Conservation (phyloP, 176 grass and related monocot species). For the Sorghum bicolor region Sorghum_bicolor_NCBIv3 NC_012872.2:65939001-65939500, state of each 20-base stretch:
- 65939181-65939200: neutral
- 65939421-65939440: neutral
- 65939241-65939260: conserved; percentile 96
- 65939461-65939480: neutral
- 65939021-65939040: conserved; percentile 89
- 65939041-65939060: conserved; percentile 87
- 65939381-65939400: neutral
- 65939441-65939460: neutral
- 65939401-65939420: neutral
- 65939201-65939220: conserved; percentile 25
- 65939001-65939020: conserved; percentile 99
- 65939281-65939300: conserved; percentile 80
- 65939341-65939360: neutral
- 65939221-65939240: conserved; percentile 98
- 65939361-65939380: neutral
- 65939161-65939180: neutral
- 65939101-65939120: neutral
- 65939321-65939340: neutral
- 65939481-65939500: neutral
- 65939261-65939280: conserved; percentile 89
- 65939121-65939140: neutral
- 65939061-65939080: conserved; percentile 91
- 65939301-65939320: conserved; percentile 62
- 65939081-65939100: conserved; percentile 23
- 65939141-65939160: neutral